Percentiles rank a stretch among this genome's conserved stretches.
These are phyloP conservation scores for Saccharum spontaneum DNA, from an alignment of 176 grass and related monocot species.

Conservation along the genomic window DNA sequence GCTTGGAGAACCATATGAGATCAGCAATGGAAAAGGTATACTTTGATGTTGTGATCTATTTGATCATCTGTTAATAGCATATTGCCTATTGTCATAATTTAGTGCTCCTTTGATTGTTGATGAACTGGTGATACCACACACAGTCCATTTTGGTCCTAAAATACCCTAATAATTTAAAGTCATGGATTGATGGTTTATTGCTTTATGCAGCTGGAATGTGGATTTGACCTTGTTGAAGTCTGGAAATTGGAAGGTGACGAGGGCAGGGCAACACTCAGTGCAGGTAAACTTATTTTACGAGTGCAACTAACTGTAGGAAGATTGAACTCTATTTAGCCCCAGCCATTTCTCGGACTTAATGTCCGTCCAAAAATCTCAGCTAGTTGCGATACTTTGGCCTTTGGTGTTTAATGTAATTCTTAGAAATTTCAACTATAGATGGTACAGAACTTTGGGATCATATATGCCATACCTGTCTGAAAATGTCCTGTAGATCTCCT, in stretches of 20 bases:
- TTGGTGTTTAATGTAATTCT: conserved; percentile 18
- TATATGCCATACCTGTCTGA: conserved; percentile 6
- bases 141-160: neutral
- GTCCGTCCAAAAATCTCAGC: neutral
- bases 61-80: conserved; percentile 4
- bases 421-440: conserved; percentile 1
- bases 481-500: neutral
- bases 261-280: conserved; percentile 19
- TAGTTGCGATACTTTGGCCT: conserved; percentile 19
- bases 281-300: conserved; percentile 42
- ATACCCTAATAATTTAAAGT: conserved; percentile 21
- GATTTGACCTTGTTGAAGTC: conserved; percentile 64
- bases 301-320: conserved; percentile 16
- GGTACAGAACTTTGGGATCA: conserved; percentile 26
- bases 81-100: conserved; percentile 14
- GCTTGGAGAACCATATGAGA: conserved; percentile 56
- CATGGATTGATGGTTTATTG: conserved; percentile 37
- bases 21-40: conserved; percentile 67
- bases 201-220: conserved; percentile 72
- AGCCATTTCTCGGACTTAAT: conserved; percentile 27
- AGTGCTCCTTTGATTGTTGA: conserved; percentile 27
- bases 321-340: conserved; percentile 19
- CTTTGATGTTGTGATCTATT: conserved; percentile 12
- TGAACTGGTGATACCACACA: conserved; percentile 23
- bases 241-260: conserved; percentile 55